Conservation (phyloP, 441 rosid species). For the Bruguiera hainesii region DNA sequence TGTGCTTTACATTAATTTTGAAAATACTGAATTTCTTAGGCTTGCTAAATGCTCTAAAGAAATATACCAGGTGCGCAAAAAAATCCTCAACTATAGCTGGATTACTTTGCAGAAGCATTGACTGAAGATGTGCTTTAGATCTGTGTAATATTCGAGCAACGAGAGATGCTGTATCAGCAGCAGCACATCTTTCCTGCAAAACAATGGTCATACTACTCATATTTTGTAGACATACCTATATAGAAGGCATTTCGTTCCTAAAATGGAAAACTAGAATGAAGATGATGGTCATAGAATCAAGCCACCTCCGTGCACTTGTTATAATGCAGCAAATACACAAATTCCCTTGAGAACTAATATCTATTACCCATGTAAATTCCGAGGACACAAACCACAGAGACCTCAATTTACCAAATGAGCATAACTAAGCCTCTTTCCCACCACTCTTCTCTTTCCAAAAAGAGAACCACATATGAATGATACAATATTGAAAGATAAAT, state of each 20-base stretch:
- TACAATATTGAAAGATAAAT: too few species aligned
- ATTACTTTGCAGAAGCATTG: constrained; percentile 84
- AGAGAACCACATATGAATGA: too few species aligned
- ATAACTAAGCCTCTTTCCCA: too few species aligned
- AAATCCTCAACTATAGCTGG: constrained; percentile 84
- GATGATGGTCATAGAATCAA: constrained; percentile 13
- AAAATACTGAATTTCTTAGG: neutral
- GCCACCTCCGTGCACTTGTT: constrained; percentile 5
- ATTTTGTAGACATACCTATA: constrained; percentile 13
- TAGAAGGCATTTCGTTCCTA: constrained; percentile 13
- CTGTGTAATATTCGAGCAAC: constrained; percentile 82
- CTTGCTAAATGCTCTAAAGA: constrained; percentile 13
- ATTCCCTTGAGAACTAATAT: too few species aligned
- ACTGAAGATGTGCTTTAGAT: constrained; percentile 89
- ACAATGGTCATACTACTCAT: constrained; percentile 25
- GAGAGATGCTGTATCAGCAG: constrained; percentile 68
- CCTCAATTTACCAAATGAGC: too few species aligned
- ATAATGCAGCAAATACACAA: too few species aligned
- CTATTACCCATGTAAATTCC: too few species aligned
- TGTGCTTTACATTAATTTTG: neutral
- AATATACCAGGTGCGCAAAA: constrained; percentile 69
- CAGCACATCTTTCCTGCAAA: constrained; percentile 96
- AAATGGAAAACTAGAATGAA: constrained; percentile 14
- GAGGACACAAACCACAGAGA: too few species aligned
- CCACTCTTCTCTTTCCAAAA: too few species aligned